phyloP scores from a whole-genome alignment of 306 rosid genomes.

The Glycine latifolia region DNA sequence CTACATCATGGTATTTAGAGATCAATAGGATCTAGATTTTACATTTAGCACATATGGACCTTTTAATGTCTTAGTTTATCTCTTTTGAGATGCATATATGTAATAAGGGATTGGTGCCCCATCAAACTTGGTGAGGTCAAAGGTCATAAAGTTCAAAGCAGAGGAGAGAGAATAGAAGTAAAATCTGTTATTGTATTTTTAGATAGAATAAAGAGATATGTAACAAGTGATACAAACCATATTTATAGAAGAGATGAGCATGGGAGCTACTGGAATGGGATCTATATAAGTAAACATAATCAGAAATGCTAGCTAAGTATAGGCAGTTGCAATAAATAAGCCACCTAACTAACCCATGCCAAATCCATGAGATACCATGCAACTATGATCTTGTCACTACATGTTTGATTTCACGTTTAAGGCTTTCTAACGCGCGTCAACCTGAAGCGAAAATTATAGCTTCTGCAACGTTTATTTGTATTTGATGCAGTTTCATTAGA shows the following conservation, averaged over 20 bases:
- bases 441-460: too few relatives aligned
- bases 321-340: background rate
- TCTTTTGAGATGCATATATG: slow-evolving; percentile 5
- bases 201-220: background rate
- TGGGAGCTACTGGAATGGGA: background rate
- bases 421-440: too few relatives aligned
- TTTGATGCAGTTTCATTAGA: too few relatives aligned
- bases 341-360: background rate
- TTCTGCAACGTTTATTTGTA: too few relatives aligned
- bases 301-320: background rate
- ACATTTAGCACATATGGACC: background rate
- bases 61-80: background rate
- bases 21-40: background rate
- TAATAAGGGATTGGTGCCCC: background rate
- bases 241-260: background rate
- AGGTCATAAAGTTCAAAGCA: background rate
- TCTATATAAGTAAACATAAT: background rate
- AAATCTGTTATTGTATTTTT: background rate
- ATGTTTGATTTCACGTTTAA: background rate
- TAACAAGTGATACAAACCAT: background rate
- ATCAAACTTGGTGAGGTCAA: background rate
- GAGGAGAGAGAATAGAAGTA: too few relatives aligned
- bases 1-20: background rate
- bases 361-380: background rate
- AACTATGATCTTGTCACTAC: background rate